Conservation (phyloP, 2,329 filamentous ascomycete genomes). For the Ascochyta rabiei region DNA sequence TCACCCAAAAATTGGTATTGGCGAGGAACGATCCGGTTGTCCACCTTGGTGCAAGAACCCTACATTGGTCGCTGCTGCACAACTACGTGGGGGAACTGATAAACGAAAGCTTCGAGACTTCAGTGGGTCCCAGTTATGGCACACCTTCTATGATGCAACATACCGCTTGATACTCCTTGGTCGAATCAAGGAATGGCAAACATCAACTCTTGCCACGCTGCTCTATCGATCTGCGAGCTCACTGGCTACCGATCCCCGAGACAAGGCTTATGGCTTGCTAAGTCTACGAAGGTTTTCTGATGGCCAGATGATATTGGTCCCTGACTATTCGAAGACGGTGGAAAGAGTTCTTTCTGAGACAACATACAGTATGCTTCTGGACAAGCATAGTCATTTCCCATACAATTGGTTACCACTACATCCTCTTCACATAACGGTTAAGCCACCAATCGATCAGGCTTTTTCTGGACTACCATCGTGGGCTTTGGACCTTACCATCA, state of each 20-base stretch:
- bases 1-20: slow-evolving; percentile 19
- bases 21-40: slow-evolving; percentile 12
- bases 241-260: slow-evolving; percentile 18
- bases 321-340: slow-evolving; percentile 18
- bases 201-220: background rate
- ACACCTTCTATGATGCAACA: background rate
- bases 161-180: background rate
- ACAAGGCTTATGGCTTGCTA: slow-evolving; percentile 22
- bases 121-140: background rate
- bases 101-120: background rate
- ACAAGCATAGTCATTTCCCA: background rate
- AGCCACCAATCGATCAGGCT: background rate
- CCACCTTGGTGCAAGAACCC: background rate
- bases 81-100: background rate
- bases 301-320: background rate
- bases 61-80: slow-evolving; percentile 5
- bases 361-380: slow-evolving; percentile 6
- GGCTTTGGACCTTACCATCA: slow-evolving; percentile 4
- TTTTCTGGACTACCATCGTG: background rate
- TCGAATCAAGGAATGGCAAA: background rate
- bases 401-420: background rate
- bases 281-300: slow-evolving; percentile 10
- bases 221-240: background rate
- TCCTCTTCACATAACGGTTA: background rate
- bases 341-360: slow-evolving; percentile 10